phyloP scores from a whole-genome alignment of 768 basidiomycete species.

The Cantharellus cinnabarinus region DNA sequence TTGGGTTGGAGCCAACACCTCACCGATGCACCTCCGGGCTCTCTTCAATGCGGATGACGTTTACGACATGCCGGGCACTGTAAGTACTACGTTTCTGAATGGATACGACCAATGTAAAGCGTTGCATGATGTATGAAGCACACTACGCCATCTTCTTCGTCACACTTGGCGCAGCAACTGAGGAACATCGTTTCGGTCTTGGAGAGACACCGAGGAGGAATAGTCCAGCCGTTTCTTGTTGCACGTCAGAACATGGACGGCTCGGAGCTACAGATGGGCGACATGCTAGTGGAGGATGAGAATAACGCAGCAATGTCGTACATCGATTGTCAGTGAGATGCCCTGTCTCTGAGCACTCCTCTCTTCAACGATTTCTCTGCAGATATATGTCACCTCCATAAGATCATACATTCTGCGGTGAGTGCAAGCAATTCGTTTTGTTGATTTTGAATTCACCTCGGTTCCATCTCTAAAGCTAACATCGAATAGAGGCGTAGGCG shows the following conservation, averaged over 20 bases:
- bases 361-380: neutral
- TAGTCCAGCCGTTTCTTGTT: conserved; percentile 29
- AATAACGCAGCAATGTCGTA: conserved; percentile 94
- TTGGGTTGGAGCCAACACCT: conserved; percentile 74
- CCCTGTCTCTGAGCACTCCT: neutral
- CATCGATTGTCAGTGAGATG: conserved; percentile 47
- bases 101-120: too few species aligned
- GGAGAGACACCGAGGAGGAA: conserved; percentile 28
- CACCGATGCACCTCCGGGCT: conserved; percentile 64
- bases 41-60: conserved; percentile 72
- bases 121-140: too few species aligned
- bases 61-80: conserved; percentile 12
- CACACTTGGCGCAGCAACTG: conserved; percentile 51
- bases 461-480: neutral
- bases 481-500: neutral
- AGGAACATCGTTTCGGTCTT: conserved; percentile 66
- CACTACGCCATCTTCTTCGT: too few species aligned
- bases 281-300: conserved; percentile 91
- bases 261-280: conserved; percentile 84
- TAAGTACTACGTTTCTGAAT: neutral
- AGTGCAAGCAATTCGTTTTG: neutral
- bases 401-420: neutral
- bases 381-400: neutral
- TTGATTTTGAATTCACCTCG: neutral
- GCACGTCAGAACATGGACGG: conserved; percentile 88